phyloP scores from a whole-genome alignment of 805 yeast species.

The Wickerhamiella parazyma region DNA sequence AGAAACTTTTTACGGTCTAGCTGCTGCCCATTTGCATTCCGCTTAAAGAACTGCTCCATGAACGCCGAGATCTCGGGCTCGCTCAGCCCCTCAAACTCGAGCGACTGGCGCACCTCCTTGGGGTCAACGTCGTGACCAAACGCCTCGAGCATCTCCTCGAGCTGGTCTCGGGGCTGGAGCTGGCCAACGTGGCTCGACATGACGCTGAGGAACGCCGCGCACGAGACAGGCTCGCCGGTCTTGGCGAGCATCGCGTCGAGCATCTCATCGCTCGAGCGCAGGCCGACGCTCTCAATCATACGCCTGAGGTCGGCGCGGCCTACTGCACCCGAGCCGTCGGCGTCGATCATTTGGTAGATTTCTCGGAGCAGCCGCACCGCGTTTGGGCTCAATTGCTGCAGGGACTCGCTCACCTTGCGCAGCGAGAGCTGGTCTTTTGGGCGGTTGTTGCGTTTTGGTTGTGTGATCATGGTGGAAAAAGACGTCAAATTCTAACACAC shows the following conservation, averaged over 20 bases:
- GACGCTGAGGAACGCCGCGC: slow-evolving; percentile 18
- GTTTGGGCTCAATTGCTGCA: slow-evolving; percentile 18
- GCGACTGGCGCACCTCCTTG: slow-evolving; percentile 12
- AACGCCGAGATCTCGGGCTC: slow-evolving; percentile 15
- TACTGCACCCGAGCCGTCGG: slow-evolving; percentile 19
- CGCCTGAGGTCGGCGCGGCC: slow-evolving; percentile 15
- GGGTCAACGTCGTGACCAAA: slow-evolving; percentile 16
- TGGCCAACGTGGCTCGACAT: slow-evolving; percentile 18
- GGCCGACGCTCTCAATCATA: slow-evolving; percentile 18
- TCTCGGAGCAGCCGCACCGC: slow-evolving; percentile 20
- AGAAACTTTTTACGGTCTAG: slow-evolving; percentile 17
- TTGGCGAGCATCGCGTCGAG: slow-evolving; percentile 18
- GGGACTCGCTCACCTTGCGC: slow-evolving; percentile 19
- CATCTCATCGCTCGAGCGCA: slow-evolving; percentile 11
- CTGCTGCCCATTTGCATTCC: slow-evolving; percentile 13
- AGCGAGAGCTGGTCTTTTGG: slow-evolving; percentile 6
- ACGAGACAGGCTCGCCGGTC: slow-evolving; percentile 19
- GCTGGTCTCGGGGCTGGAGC: slow-evolving; percentile 17
- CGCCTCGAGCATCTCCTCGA: slow-evolving; percentile 17
- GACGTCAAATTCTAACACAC: too few species aligned
- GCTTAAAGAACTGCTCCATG: slow-evolving; percentile 13
- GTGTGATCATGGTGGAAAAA: neutral
- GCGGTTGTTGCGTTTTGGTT: slow-evolving; percentile 3
- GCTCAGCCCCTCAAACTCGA: slow-evolving; percentile 15
- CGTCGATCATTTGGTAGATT: slow-evolving; percentile 19